phyloP scores from a whole-genome alignment of 1,284 basidiomycete genomes.

The Rhizoctonia solani region DNA sequence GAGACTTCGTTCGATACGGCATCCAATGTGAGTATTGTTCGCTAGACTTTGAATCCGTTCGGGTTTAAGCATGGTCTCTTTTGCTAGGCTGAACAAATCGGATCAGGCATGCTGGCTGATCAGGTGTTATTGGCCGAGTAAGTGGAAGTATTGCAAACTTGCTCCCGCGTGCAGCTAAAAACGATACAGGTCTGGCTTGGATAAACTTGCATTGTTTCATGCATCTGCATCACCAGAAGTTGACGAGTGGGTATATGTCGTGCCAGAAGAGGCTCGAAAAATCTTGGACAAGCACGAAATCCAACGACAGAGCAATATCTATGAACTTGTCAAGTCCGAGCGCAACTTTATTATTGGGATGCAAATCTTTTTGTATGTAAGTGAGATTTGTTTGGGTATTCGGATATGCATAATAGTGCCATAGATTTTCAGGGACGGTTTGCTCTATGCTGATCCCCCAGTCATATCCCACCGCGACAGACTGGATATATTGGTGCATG shows the following conservation, averaged over 20 bases:
- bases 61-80: background rate
- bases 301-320: conserved; percentile 31
- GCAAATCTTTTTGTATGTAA: conserved; percentile 29
- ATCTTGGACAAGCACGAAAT: conserved; percentile 23
- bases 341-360: conserved; percentile 19
- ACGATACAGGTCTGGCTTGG: background rate
- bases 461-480: conserved; percentile 56
- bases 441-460: conserved; percentile 31
- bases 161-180: background rate
- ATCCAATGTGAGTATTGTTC: background rate
- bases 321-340: conserved; percentile 27
- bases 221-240: background rate
- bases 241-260: conserved; percentile 26
- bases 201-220: conserved; percentile 16
- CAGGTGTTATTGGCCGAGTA: conserved; percentile 11
- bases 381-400: background rate
- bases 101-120: conserved; percentile 24
- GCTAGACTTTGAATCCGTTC: background rate
- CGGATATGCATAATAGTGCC: background rate
- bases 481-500: conserved; percentile 62
- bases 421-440: conserved; percentile 32
- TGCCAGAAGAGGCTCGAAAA: conserved; percentile 9
- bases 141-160: background rate
- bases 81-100: conserved; percentile 25
- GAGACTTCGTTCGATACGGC: conserved; percentile 25